Evolutionary conservation across 371 early-diverging fungal genomes (phyloP), one percentile per base, ranked within the genome.

Genomic region (Nematocida ironsii): DNA sequence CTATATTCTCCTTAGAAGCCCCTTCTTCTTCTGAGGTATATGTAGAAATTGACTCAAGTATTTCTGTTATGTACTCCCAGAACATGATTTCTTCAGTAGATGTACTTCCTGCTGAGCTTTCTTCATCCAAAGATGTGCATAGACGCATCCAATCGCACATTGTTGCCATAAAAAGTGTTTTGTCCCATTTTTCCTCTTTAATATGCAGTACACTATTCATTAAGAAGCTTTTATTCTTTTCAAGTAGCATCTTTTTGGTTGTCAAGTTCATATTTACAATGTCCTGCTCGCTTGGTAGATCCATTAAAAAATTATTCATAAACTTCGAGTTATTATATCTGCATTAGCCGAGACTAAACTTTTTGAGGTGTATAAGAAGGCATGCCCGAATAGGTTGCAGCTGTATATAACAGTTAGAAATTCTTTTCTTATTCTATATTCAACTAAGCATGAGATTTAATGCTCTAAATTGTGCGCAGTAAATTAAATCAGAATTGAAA

Each of bases 241-340:
- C 64, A 64, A 64, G 27, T 40, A 64, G 42, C 42, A 64, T 64
- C 23, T 42, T 64, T 42, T 64, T 64, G 9, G 64, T 64, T 39
- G 64, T 64, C 7, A n/a, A 11, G 27, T 64, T 64, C 45, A 45
- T 64, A 13, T 64, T 11, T 16, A 1, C 42, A 33, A 44, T 23
- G 42, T 64, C 23, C 13, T 64, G 39, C n/a, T 33, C 33, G 9
- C 11, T 23, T 16, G 45, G 42, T 7, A 27, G 13, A 23, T 45
- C 16, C 64, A 64, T 64, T 64, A 64, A 64, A 64, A 64, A 33
- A 33, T 64, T 64, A 9, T 60, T 60, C 33, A 33, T 33, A 33
- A 33, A 33, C 33, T 33, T 33, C 33, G 33, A 2, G 33, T 33
- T 33, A 33, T 33, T 33, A 33, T 33, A 33, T 33, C 33, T 33